Evolutionary conservation across 2,329 filamentous ascomycete species (phyloP).

Genomic region (Neofusicoccum parvum): DNA sequence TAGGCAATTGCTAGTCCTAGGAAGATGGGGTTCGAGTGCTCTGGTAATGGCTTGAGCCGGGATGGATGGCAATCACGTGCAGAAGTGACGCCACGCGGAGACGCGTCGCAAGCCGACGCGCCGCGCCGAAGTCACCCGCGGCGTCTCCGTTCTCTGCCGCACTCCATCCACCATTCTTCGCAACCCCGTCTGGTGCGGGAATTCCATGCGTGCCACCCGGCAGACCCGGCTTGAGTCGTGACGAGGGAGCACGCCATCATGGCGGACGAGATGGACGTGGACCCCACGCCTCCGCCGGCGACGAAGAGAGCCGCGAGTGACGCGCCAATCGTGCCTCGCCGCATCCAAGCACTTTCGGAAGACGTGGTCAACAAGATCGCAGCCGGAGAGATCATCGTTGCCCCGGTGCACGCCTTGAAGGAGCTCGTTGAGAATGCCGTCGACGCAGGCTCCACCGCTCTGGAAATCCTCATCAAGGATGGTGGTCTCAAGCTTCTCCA

Average conservation of each 20-base stretch:
- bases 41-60: background rate
- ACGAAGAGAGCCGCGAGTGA: constrained; percentile 41
- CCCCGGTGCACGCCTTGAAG: constrained; percentile 92
- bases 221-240: background rate
- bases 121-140: background rate
- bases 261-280: constrained; percentile 35
- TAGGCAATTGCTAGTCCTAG: no score
- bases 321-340: constrained; percentile 33
- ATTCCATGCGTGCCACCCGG: background rate
- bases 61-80: background rate
- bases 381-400: constrained; percentile 96
- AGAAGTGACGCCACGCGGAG: constrained; percentile 1
- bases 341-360: constrained; percentile 77
- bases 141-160: background rate
- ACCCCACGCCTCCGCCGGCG: constrained; percentile 33
- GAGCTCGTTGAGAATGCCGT: constrained; percentile 97
- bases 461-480: constrained; percentile 92
- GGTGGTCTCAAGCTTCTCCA: constrained; percentile 93
- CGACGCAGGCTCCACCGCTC: constrained; percentile 88
- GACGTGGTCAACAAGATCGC: constrained; percentile 99
- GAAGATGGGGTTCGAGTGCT: no score
- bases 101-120: constrained; percentile 2
- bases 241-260: constrained; percentile 23
- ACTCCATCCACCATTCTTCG: background rate
- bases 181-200: background rate